Evolutionary conservation across 2,329 filamentous ascomycete species (phyloP).

Genomic region (Chrysoporthe deuterocubensis): DNA sequence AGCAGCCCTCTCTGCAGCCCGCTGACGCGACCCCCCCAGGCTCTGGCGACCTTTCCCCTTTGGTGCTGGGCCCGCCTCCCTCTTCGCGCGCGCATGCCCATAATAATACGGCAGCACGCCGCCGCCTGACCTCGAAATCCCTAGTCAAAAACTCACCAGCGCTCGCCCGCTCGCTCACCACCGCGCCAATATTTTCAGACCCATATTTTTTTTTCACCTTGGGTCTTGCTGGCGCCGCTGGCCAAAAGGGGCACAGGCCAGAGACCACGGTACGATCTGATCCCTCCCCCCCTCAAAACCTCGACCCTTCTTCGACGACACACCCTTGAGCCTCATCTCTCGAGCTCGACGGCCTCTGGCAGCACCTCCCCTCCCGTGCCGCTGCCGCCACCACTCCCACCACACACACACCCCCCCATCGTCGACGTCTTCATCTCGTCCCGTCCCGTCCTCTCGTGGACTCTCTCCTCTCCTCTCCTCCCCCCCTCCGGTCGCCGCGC

Average conservation of each 20-base stretch:
- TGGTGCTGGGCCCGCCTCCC: conserved; percentile 9
- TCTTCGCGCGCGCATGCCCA: conserved; percentile 12
- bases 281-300: background rate
- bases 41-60: conserved; percentile 7
- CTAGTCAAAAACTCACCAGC: background rate
- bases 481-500: background rate
- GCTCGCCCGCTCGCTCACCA: background rate
- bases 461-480: conserved; percentile 1
- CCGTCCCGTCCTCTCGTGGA: background rate
- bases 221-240: conserved; percentile 15
- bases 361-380: background rate
- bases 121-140: background rate
- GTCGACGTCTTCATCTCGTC: conserved; percentile 11
- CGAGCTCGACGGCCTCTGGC: conserved; percentile 8
- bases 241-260: conserved; percentile 19
- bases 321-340: conserved; percentile 11
- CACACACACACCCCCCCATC: background rate
- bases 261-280: conserved; percentile 8
- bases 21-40: background rate
- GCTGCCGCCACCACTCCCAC: too few relatives aligned
- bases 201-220: conserved; percentile 25
- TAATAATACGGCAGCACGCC: background rate
- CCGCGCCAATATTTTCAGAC: conserved; percentile 29
- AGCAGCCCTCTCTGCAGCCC: background rate
- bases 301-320: conserved; percentile 10